Percentiles rank a stretch among this genome's conserved stretches.
Evolutionary conservation across 2,329 filamentous ascomycete species (phyloP).

Genomic region (Gaeumannomyces tritici): DNA sequence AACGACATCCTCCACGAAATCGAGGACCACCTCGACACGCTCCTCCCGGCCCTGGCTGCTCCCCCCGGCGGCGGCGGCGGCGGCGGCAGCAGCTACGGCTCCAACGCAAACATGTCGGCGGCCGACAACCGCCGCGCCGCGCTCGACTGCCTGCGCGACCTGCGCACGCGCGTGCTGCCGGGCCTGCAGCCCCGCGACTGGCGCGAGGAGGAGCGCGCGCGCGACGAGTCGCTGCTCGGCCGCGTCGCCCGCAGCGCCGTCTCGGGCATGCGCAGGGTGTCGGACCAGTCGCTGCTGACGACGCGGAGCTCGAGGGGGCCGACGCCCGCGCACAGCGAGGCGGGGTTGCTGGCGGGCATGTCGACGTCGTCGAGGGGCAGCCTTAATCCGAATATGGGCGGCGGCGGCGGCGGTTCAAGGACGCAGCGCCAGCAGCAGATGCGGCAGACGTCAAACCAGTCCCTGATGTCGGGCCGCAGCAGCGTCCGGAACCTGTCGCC

Average conservation of each 20-base stretch:
- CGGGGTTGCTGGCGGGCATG: background rate
- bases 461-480: background rate
- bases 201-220: background rate
- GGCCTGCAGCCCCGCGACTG: background rate
- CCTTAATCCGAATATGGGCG: background rate
- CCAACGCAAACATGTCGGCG: background rate
- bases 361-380: background rate
- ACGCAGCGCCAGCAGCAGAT: background rate
- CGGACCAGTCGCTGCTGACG: background rate
- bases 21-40: background rate
- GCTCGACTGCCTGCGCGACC: background rate
- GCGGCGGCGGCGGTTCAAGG: too few species aligned
- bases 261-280: background rate
- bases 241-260: background rate
- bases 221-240: background rate
- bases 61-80: background rate
- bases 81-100: background rate
- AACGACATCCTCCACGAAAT: background rate
- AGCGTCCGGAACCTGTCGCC: background rate
- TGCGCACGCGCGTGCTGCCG: background rate
- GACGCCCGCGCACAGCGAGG: background rate
- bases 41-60: background rate
- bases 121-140: background rate
- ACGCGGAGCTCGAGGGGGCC: background rate
- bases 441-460: background rate